Conservation (phyloP, 2,329 filamentous ascomycete species). For the Rutstroemia sydowiana region DNA sequence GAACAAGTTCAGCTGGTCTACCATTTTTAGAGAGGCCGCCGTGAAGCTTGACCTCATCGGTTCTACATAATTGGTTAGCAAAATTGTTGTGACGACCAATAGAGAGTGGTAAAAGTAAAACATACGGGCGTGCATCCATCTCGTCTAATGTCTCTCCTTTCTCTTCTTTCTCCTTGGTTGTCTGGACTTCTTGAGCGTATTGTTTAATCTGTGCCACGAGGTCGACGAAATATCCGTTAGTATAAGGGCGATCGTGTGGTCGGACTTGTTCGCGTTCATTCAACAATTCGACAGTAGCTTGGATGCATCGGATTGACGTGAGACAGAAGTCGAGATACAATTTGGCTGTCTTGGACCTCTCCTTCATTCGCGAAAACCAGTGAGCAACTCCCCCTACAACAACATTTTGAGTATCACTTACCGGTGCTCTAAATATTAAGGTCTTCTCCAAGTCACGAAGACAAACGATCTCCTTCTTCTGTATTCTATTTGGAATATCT, state of each 20-base stretch:
- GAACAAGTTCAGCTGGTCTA: conserved; percentile 74
- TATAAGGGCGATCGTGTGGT: conserved; percentile 82
- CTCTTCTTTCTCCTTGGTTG: conserved; percentile 59
- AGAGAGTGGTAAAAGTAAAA: conserved; percentile 17
- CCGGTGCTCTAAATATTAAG: conserved; percentile 81
- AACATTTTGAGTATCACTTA: conserved; percentile 61
- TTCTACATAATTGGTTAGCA: conserved; percentile 35
- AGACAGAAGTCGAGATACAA: conserved; percentile 84
- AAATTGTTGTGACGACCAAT: not conserved
- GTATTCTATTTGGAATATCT: conserved; percentile 72
- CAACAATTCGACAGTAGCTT: conserved; percentile 79
- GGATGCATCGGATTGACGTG: conserved; percentile 81
- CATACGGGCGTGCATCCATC: conserved; percentile 54
- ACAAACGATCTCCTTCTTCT: conserved; percentile 78
- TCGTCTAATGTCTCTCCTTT: conserved; percentile 46
- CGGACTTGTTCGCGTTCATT: conserved; percentile 80
- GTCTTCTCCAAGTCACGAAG: conserved; percentile 93
- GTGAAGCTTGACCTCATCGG: conserved; percentile 70
- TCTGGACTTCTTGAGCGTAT: conserved; percentile 79
- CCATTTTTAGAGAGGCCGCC: conserved; percentile 79
- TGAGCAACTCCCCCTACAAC: conserved; percentile 60
- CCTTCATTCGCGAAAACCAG: conserved; percentile 62
- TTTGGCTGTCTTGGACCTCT: conserved; percentile 62
- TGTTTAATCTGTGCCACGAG: conserved; percentile 87
- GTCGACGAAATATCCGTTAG: conserved; percentile 94